Percentiles rank a stretch among this genome's conserved stretches.
Conservation (phyloP, 352 stramenopile genomes). For the Phytophthora ramorum region DNA sequence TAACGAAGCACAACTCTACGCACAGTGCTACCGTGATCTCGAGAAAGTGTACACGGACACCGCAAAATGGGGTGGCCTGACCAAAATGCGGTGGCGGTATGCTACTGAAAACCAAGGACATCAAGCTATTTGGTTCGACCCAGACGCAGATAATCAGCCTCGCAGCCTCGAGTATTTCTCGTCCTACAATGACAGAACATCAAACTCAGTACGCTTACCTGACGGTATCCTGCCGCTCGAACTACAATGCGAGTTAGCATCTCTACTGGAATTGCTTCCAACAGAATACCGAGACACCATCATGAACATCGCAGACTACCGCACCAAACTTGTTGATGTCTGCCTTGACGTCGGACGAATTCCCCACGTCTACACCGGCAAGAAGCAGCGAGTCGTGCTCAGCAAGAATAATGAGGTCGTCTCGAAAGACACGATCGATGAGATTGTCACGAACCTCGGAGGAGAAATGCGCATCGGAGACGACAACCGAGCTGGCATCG, state of each 20-base stretch:
- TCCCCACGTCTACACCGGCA: constrained; percentile 43
- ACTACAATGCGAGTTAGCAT: too few species aligned
- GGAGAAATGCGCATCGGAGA: constrained; percentile 58
- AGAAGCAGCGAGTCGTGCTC: constrained; percentile 36
- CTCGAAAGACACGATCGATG: constrained; percentile 53
- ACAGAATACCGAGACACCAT: constrained; percentile 31
- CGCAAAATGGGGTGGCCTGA: constrained; percentile 1
- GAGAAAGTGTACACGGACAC: not conserved
- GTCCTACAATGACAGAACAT: not conserved
- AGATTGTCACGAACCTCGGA: constrained; percentile 52
- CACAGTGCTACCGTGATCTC: not conserved
- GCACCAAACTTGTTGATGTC: constrained; percentile 42
- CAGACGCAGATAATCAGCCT: constrained; percentile 11
- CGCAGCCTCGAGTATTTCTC: constrained; percentile 29
- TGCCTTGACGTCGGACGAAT: constrained; percentile 45
- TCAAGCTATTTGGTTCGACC: constrained; percentile 32
- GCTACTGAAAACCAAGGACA: constrained; percentile 1
- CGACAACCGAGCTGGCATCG: constrained; percentile 83
- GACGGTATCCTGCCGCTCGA: too few species aligned
- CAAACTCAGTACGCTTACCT: too few species aligned
- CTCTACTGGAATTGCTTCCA: constrained; percentile 1
- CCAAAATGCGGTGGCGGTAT: constrained; percentile 16
- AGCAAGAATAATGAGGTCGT: constrained; percentile 38
- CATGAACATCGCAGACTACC: constrained; percentile 23
- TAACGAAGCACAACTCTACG: not conserved